Base-by-base conservation (phyloP, 2,329 filamentous ascomycete species). In the Pyricularia grisea region DNA sequence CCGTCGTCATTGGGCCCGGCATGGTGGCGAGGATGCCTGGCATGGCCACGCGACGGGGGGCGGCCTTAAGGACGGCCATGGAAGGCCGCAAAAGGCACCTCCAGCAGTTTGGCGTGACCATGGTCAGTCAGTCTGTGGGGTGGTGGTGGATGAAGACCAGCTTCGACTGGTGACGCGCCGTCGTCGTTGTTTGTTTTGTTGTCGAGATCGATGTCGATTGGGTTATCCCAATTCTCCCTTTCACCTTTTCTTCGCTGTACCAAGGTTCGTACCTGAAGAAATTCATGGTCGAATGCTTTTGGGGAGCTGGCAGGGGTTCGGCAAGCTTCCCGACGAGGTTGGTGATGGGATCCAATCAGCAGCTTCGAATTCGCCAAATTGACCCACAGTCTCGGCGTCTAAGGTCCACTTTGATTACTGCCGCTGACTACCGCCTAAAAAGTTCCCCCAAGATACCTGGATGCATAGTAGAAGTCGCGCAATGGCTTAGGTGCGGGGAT, bases 61-160 rank as follows among this genome's bases (percentile, higher is more conserved):
- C 60, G 27, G 73, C 25, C 27, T 27, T 23, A 25, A 63, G 4
- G 76, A 73, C 76, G 75, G 75, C 72, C 76, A 73, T 70, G 74
- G 77, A 74, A 68, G 82, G 82, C 79, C 83, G 79, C 70, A 82
- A 79, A 61, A 88, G 81, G 78, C 85, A 87, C 79, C 84, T 83
- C 84, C 85, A 85, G 79, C 85, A 87, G 74, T 82, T 85, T 69
- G 81, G 79, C 70, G 84, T 85, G 75, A 85, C 84, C 86, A 88
- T 88, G 76, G 77, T 70, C 42, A 17, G 23, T 27, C 25, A 28
- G 12, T 63, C 60, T 30, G 14, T 28, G 33, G 33, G 33, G 12
- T 30, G 60, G 27, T 27, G 65, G n/a, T 27, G 66, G n/a, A 10
- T 30, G 50, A 60, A 63, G 55, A 23, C 67, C 28, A n/a, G 60